phyloP scores from a whole-genome alignment of 1,284 basidiomycete genomes.

The Sphagnurus paluster region DNA sequence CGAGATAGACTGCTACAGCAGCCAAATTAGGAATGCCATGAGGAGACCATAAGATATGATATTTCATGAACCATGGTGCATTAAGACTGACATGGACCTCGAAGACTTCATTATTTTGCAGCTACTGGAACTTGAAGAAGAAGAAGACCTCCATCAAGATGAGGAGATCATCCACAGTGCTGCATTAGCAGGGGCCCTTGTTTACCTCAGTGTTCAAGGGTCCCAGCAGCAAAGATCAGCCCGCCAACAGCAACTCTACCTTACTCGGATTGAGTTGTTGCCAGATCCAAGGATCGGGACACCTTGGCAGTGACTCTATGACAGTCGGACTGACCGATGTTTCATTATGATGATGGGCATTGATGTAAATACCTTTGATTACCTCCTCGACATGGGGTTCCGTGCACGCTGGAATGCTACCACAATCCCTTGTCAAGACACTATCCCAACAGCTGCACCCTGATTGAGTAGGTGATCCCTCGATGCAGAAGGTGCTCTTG shows the following conservation, averaged over 20 bases:
- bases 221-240: not conserved
- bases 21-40: no score
- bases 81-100: not conserved
- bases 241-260: not conserved
- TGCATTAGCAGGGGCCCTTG: not conserved
- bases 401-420: constrained; percentile 30
- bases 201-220: not conserved
- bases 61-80: no score
- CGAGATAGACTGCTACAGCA: no score
- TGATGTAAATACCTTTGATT: constrained; percentile 38
- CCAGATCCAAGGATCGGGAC: not conserved
- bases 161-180: not conserved
- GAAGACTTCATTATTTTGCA: not conserved
- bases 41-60: no score
- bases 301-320: not conserved
- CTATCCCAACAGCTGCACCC: constrained; percentile 24
- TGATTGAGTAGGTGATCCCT: constrained; percentile 27
- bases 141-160: not conserved
- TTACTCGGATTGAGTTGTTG: not conserved
- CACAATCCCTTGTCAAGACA: constrained; percentile 37
- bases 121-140: not conserved
- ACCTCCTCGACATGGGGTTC: constrained; percentile 41
- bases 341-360: constrained; percentile 48
- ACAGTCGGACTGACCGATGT: not conserved
- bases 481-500: constrained; percentile 46